A percentile compares a stretch with the other conserved stretches of the same genome.
These are phyloP conservation scores for Glebionis coronaria DNA, from an alignment of 129 eudicot species.

Conservation along the genomic window DNA sequence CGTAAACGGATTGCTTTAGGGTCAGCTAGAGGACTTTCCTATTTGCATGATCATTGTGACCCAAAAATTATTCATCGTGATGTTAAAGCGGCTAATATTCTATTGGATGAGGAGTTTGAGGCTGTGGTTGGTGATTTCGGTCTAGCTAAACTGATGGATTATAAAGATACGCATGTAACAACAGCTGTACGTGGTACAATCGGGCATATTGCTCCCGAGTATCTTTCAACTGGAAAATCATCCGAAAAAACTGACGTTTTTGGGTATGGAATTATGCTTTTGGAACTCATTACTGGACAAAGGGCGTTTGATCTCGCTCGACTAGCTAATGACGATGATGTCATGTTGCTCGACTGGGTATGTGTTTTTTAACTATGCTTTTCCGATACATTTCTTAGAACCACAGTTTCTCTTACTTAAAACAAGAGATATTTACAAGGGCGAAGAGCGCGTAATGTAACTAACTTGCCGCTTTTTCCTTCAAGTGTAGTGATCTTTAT, in stretches of 20 bases:
- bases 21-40: conserved; percentile 80
- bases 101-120: conserved; percentile 82
- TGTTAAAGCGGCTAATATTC: conserved; percentile 83
- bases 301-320: conserved; percentile 89
- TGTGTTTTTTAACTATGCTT: neutral
- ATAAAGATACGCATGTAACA: conserved; percentile 80
- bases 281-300: conserved; percentile 83
- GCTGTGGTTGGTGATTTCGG: conserved; percentile 94
- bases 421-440: no score
- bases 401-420: no score
- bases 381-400: no score
- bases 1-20: conserved; percentile 76
- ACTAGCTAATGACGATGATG: conserved; percentile 84
- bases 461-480: no score
- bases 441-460: no score
- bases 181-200: conserved; percentile 89
- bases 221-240: conserved; percentile 77
- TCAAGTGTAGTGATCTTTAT: no score
- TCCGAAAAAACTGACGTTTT: conserved; percentile 86
- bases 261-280: conserved; percentile 88
- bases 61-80: conserved; percentile 89
- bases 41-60: conserved; percentile 85
- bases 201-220: conserved; percentile 89
- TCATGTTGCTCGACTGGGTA: conserved; percentile 89
- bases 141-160: conserved; percentile 76